A percentile compares a stretch with the other conserved stretches of the same genome.
Conservation (phyloP, 805 yeast species). For the Priceomyces carsonii region DNA sequence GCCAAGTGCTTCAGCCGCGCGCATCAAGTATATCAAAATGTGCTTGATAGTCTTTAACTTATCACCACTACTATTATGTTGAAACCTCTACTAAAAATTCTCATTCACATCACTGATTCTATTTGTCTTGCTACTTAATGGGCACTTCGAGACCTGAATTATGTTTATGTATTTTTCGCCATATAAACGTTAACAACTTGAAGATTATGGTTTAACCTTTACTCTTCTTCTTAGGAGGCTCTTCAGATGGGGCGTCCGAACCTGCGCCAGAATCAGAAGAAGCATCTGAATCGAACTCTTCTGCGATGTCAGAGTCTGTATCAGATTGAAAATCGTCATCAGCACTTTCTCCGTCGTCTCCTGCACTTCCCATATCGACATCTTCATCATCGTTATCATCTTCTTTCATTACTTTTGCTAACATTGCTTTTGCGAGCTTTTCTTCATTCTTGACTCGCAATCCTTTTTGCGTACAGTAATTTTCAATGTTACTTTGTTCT, state of each 20-base stretch:
- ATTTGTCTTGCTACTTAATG: no score
- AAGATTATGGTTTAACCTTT: constrained; percentile 11
- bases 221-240: constrained; percentile 35
- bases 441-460: constrained; percentile 85
- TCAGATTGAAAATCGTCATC: constrained; percentile 83
- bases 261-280: constrained; percentile 28
- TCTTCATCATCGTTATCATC: constrained; percentile 50
- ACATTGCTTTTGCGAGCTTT: constrained; percentile 78
- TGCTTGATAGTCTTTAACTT: no score
- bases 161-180: no score
- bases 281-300: constrained; percentile 78
- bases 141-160: no score
- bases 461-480: constrained; percentile 73
- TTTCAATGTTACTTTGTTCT: constrained; percentile 80
- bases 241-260: constrained; percentile 20
- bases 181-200: no score
- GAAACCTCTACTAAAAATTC: no score
- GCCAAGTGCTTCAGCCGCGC: no score
- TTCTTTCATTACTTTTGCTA: constrained; percentile 73
- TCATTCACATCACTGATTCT: no score
- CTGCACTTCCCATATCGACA: constrained; percentile 66
- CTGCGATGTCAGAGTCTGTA: constrained; percentile 73
- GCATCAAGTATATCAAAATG: no score
- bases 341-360: constrained; percentile 69
- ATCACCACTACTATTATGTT: no score